Conservation (phyloP, 768 basidiomycete genomes). For the Trametes sanguinea region DNA sequence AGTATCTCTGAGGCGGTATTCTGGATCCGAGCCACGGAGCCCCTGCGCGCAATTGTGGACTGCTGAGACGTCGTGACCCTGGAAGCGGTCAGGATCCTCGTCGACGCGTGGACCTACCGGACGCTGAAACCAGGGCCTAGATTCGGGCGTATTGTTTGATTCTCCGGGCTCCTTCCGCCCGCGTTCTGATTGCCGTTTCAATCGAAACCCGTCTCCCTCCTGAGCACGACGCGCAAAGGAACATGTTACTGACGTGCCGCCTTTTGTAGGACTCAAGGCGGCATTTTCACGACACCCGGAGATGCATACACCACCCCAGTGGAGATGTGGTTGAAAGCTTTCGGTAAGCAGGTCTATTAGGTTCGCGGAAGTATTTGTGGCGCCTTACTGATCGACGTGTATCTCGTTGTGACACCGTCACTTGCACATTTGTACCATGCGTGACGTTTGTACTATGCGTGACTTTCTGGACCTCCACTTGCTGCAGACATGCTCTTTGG, state of each 20-base stretch:
- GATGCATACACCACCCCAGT: slow-evolving; percentile 87
- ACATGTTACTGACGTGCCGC: slow-evolving; percentile 1
- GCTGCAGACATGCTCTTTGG: slow-evolving; percentile 68
- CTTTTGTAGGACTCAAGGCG: slow-evolving; percentile 70
- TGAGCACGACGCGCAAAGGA: not conserved
- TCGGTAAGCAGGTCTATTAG: slow-evolving; percentile 55
- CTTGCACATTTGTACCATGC: not conserved
- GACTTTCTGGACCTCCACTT: not conserved
- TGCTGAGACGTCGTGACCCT: too few species aligned
- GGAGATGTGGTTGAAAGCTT: slow-evolving; percentile 88
- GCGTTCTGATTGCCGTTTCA: not conserved
- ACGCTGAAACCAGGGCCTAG: not conserved
- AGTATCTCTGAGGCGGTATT: too few species aligned
- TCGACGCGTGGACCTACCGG: not conserved
- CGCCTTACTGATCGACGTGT: slow-evolving; percentile 22
- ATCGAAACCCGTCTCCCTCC: not conserved
- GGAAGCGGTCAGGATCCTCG: too few species aligned
- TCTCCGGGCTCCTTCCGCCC: too few species aligned
- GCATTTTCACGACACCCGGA: slow-evolving; percentile 83
- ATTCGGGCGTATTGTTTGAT: too few species aligned
- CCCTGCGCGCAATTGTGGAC: too few species aligned
- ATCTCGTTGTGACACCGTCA: slow-evolving; percentile 2
- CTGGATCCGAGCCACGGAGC: too few species aligned
- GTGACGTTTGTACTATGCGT: not conserved
- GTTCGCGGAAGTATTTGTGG: slow-evolving; percentile 52